These are phyloP conservation scores for Colletotrichum trifolii DNA, from an alignment of 2,329 filamentous ascomycete genomes.

Conservation along the genomic window DNA sequence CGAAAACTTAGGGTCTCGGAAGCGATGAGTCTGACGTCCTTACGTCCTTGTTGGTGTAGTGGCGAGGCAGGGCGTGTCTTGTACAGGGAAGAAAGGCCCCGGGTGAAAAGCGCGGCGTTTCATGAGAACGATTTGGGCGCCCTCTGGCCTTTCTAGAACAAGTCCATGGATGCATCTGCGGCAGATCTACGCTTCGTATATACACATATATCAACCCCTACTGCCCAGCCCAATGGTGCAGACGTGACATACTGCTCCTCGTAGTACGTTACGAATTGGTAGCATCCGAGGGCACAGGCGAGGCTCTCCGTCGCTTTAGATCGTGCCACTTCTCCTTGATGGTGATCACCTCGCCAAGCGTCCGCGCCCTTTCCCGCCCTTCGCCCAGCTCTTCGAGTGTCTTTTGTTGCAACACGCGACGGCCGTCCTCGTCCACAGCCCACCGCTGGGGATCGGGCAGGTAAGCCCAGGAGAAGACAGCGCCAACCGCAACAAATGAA, in stretches of 20 bases:
- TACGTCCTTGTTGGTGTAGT: too few species aligned
- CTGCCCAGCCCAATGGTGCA: too few species aligned
- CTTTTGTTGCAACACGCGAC: constrained; percentile 55
- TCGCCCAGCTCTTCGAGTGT: constrained; percentile 63
- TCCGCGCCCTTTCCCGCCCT: constrained; percentile 56
- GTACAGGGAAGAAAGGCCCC: too few species aligned
- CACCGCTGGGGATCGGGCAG: constrained; percentile 60
- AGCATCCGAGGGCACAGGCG: constrained; percentile 15
- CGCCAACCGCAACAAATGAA: constrained; percentile 60
- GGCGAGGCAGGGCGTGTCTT: too few species aligned
- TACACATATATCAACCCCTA: too few species aligned
- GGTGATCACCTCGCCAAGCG: constrained; percentile 57
- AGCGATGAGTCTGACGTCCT: not conserved
- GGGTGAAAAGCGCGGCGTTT: too few species aligned
- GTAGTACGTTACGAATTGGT: constrained; percentile 6
- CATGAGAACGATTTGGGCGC: too few species aligned
- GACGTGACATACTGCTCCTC: too few species aligned
- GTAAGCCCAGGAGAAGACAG: constrained; percentile 63
- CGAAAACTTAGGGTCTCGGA: not conserved
- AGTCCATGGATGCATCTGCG: too few species aligned
- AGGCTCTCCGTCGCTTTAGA: constrained; percentile 47
- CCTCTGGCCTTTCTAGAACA: too few species aligned
- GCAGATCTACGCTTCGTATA: too few species aligned
- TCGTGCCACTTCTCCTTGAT: constrained; percentile 56
- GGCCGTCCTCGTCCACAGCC: constrained; percentile 47